A percentile compares a stretch with the other conserved stretches of the same genome.
phyloP scores from a whole-genome alignment of 768 basidiomycete genomes.

The Pleurotus giganteus region DNA sequence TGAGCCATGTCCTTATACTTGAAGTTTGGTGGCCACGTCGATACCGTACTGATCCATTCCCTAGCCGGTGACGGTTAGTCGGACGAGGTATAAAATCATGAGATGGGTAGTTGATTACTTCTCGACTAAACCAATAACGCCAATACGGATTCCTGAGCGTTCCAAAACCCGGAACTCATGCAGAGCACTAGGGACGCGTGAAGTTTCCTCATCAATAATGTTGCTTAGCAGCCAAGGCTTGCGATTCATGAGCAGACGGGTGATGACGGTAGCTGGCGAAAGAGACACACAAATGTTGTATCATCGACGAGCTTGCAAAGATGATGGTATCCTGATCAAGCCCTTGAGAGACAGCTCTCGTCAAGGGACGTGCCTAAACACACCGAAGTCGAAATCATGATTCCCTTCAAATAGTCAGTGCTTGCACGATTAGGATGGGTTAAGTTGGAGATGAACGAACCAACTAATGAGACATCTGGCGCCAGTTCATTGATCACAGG shows the following conservation, averaged over 20 bases:
- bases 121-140: slow-evolving; percentile 86
- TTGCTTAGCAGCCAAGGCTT: slow-evolving; percentile 93
- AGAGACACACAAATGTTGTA: slow-evolving; percentile 64
- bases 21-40: slow-evolving; percentile 84
- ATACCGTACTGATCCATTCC: slow-evolving; percentile 86
- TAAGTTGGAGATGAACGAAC: slow-evolving; percentile 40
- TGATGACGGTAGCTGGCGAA: not conserved
- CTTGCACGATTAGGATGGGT: not conserved
- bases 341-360: not conserved
- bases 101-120: slow-evolving; percentile 42
- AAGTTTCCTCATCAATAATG: slow-evolving; percentile 69
- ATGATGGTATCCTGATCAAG: slow-evolving; percentile 56
- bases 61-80: slow-evolving; percentile 32
- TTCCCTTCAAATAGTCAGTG: slow-evolving; percentile 52
- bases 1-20: slow-evolving; percentile 73
- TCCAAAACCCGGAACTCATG: slow-evolving; percentile 67
- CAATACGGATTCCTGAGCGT: slow-evolving; percentile 66
- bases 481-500: slow-evolving; percentile 81
- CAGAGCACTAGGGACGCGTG: slow-evolving; percentile 57
- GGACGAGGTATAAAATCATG: not conserved
- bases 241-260: not conserved
- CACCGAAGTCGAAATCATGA: slow-evolving; percentile 91
- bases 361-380: slow-evolving; percentile 8
- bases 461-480: slow-evolving; percentile 79
- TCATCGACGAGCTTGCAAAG: slow-evolving; percentile 66